phyloP scores from a whole-genome alignment of 2,329 filamentous ascomycete species.

The Helotiales sp. region DNA sequence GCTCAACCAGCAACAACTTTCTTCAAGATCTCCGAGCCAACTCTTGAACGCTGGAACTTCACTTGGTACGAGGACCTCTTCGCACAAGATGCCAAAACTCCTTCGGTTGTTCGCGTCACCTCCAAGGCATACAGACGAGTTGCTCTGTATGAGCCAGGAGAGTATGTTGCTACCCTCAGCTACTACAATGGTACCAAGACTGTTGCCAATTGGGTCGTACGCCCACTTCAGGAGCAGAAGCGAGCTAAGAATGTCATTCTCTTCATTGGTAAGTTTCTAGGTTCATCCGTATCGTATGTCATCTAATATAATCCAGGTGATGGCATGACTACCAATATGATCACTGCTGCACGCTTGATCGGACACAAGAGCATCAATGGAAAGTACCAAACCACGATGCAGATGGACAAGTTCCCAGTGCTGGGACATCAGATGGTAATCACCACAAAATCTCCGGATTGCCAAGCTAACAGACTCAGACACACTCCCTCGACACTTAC shows the following conservation, averaged over 20 bases:
- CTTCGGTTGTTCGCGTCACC: constrained; percentile 79
- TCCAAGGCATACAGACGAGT: constrained; percentile 79
- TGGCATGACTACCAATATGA: constrained; percentile 77
- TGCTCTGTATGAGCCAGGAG: constrained; percentile 77
- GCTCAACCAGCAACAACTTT: constrained; percentile 64
- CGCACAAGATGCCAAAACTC: constrained; percentile 70
- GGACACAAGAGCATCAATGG: constrained; percentile 85
- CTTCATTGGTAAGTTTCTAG: constrained; percentile 66
- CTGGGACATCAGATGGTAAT: constrained; percentile 78
- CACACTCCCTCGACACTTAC: constrained; percentile 82
- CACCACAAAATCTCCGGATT: neutral
- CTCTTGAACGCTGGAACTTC: constrained; percentile 82
- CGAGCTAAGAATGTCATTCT: constrained; percentile 85
- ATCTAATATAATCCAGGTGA: constrained; percentile 45
- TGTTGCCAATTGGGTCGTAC: constrained; percentile 76
- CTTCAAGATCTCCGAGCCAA: constrained; percentile 72
- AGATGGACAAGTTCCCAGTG: constrained; percentile 84
- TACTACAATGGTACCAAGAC: constrained; percentile 78
- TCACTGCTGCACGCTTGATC: constrained; percentile 79
- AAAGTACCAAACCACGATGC: constrained; percentile 76
- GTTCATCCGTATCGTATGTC: neutral
- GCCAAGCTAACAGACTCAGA: constrained; percentile 47
- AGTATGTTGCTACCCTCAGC: constrained; percentile 75
- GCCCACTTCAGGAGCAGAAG: constrained; percentile 69
- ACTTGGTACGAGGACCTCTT: constrained; percentile 87